Base-by-base conservation (phyloP, 2,329 filamentous ascomycete genomes). In the Taxawa tesnikishii region DNA sequence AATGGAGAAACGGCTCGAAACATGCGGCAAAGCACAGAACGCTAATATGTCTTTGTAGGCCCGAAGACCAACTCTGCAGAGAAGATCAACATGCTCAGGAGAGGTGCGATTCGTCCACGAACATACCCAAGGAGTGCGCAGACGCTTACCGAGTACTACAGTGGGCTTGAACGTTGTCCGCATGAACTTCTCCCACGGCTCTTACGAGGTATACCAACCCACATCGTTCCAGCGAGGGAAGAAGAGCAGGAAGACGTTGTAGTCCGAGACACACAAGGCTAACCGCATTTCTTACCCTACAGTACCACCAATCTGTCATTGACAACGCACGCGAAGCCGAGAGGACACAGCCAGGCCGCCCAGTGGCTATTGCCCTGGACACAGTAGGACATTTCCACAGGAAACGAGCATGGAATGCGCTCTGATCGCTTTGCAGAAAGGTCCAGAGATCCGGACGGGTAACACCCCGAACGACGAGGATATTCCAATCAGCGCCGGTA, bases 111-210 rank as follows among this genome's bases (percentile, higher is more conserved):
- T 9, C 10, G 18, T 13, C 13, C n/a, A 3, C 13, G 15, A 11
- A 17, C 16, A 35, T 21, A 10, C 14, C n/a, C 6, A 7, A 26
- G 19, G 9, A 15, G 14, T 9, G 25, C 15, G 28, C 9, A 15
- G 14, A 31, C 28, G 29, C 32, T 46, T 29, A 41, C 28, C 26
- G 9, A 34, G 31, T 18, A 28, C 5, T 48, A 46, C 43, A 66
- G 80, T 79, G 45, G 90, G 90, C 63, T 79, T 96, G 53, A 96
- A 96, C 65, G 85, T 98, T 47, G 90, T 96, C 48, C 88, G 90
- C 67, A 98, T 98, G 90, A 98, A 98, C 80, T 96, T 96, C 61
- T 94, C 82, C 44, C 83, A 93, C 63, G 83, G 83, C 52, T 79
- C 78, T 46, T 90, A 96, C 63, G 87, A 79, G 19, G 19, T 23